A percentile compares a stretch with the other conserved stretches of the same genome.
Evolutionary conservation across 768 basidiomycete species (phyloP).

Genomic region (Cyclocybe cylindracea): DNA sequence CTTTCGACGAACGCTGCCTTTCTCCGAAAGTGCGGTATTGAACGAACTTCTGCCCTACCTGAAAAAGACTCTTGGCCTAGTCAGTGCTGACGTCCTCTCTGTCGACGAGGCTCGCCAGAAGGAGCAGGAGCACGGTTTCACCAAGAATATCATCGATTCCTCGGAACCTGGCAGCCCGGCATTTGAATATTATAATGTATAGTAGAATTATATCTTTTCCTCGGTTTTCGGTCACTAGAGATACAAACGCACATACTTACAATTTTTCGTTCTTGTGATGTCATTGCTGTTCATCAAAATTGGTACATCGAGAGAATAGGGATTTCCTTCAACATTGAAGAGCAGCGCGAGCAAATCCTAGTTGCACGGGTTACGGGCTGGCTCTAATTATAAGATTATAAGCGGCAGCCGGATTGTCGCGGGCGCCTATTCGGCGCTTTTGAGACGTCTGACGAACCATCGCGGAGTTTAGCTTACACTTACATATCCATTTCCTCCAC

Average conservation of each 20-base stretch:
- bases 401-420: no score
- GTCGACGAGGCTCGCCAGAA: conserved; percentile 67
- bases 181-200: conserved; percentile 85
- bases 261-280: no score
- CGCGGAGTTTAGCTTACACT: no score
- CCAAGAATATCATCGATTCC: conserved; percentile 70
- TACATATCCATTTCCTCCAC: background rate
- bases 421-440: no score
- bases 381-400: no score
- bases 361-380: no score
- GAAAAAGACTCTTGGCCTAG: conserved; percentile 71
- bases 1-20: conserved; percentile 81
- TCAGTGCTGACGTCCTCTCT: conserved; percentile 68
- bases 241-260: no score
- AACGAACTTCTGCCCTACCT: conserved; percentile 75
- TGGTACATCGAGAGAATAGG: no score
- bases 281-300: no score
- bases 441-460: no score
- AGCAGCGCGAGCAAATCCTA: no score
- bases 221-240: background rate
- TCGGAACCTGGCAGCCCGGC: conserved; percentile 88
- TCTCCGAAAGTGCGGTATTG: conserved; percentile 79
- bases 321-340: no score
- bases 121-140: conserved; percentile 57
- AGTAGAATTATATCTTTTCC: background rate